phyloP scores from a whole-genome alignment of 2,329 filamentous ascomycete genomes.

The Colletotrichum sp. region DNA sequence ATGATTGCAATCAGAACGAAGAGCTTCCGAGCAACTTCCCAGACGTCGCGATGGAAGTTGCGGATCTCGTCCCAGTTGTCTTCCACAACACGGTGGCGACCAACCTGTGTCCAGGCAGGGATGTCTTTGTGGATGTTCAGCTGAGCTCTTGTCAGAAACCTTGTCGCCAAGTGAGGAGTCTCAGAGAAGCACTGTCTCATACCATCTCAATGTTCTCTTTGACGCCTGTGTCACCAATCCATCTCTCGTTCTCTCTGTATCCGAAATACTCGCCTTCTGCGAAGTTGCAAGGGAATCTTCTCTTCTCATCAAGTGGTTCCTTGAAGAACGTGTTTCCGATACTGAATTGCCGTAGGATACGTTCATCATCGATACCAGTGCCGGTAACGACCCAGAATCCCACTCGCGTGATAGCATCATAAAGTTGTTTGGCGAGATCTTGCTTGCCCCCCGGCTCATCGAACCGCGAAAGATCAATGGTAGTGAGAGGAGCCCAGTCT shows the following conservation, averaged over 20 bases:
- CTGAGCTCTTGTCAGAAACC: background rate
- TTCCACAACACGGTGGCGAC: background rate
- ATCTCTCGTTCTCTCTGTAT: background rate
- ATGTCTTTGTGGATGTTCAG: background rate
- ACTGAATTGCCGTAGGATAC: background rate
- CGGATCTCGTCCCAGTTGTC: background rate
- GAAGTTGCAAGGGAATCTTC: background rate
- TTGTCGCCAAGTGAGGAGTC: background rate
- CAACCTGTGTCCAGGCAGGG: background rate
- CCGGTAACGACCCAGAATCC: background rate
- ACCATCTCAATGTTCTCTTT: background rate
- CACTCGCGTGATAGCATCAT: background rate
- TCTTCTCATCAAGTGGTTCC: background rate
- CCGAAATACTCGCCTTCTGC: background rate
- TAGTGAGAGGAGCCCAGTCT: background rate
- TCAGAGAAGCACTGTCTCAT: background rate
- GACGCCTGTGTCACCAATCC: background rate
- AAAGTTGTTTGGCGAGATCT: background rate
- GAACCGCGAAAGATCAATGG: background rate
- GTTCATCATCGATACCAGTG: background rate
- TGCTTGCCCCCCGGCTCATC: background rate
- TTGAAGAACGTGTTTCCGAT: background rate
- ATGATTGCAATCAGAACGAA: background rate
- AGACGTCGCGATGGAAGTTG: background rate
- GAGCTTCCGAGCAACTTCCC: background rate